phyloP scores from a whole-genome alignment of 2,329 filamentous ascomycete genomes.

The Westerdykella sp. region DNA sequence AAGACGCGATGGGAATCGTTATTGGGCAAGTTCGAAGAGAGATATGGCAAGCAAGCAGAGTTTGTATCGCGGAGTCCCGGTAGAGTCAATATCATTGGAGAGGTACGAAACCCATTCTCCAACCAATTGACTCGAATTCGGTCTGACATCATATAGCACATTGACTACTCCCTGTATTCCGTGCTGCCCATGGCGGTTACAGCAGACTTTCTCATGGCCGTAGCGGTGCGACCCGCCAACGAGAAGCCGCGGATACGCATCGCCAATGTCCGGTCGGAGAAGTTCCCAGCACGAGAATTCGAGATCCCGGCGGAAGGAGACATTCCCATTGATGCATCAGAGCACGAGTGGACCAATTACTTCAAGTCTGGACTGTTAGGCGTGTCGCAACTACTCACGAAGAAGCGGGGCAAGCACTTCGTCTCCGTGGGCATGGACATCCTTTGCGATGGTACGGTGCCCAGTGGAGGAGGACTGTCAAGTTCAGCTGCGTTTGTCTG shows the following conservation, averaged over 20 bases:
- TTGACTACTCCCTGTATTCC: constrained; percentile 96
- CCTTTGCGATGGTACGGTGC: constrained; percentile 85
- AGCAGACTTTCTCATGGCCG: constrained; percentile 82
- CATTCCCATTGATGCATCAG: constrained; percentile 68
- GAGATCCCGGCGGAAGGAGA: constrained; percentile 55
- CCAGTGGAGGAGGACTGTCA: constrained; percentile 83
- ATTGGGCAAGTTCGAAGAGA: constrained; percentile 61
- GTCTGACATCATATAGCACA: constrained; percentile 54
- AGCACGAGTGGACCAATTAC: constrained; percentile 96
- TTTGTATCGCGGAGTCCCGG: constrained; percentile 89
- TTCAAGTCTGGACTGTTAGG: constrained; percentile 88
- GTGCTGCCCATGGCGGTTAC: constrained; percentile 94
- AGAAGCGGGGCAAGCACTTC: constrained; percentile 58
- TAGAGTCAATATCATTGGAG: constrained; percentile 95
- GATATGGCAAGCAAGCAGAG: constrained; percentile 63
- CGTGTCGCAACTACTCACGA: constrained; percentile 67
- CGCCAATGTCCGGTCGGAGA: constrained; percentile 68
- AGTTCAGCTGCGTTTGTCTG: constrained; percentile 93
- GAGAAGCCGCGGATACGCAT: constrained; percentile 62
- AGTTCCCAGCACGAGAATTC: constrained; percentile 72
- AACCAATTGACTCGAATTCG: background rate
- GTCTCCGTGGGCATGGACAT: constrained; percentile 75
- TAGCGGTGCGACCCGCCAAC: constrained; percentile 52
- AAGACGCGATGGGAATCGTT: constrained; percentile 69
- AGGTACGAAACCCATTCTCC: constrained; percentile 40